A percentile compares a stretch with the other conserved stretches of the same genome.
phyloP scores from a whole-genome alignment of 495 filamentous ascomycete species.

The Friedmanniomyces endolithicus region DNA sequence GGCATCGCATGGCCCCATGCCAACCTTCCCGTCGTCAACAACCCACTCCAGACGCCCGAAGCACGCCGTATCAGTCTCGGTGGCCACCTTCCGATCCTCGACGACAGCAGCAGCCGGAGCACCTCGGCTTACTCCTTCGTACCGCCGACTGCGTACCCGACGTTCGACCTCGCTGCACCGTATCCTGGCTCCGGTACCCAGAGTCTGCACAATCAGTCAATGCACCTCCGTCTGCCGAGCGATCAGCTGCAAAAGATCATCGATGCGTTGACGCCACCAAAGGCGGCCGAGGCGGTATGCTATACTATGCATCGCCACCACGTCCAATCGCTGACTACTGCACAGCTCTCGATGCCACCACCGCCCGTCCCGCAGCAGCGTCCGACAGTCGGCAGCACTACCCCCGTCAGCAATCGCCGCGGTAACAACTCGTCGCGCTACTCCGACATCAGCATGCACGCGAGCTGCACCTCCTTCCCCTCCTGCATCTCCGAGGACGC shows the following conservation, averaged over 20 bases:
- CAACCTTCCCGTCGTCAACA: conserved; percentile 8
- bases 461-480: conserved; percentile 15
- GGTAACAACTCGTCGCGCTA: conserved; percentile 4
- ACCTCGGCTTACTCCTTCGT: conserved; percentile 2
- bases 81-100: neutral
- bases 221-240: conserved; percentile 15
- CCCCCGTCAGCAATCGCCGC: conserved; percentile 1
- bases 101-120: conserved; percentile 2
- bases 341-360: conserved; percentile 1
- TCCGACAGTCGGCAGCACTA: neutral
- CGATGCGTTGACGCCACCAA: neutral
- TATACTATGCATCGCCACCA: neutral
- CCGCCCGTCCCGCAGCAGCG: conserved; percentile 7
- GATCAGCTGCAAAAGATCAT: conserved; percentile 14
- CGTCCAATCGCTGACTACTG: neutral
- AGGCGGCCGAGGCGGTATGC: neutral
- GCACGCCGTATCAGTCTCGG: neutral
- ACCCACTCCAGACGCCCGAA: conserved; percentile 2
- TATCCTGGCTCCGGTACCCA: neutral
- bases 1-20: conserved; percentile 21
- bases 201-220: neutral
- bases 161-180: neutral
- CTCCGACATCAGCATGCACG: conserved; percentile 22
- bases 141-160: conserved; percentile 1
- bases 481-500: conserved; percentile 13